Evolutionary conservation across 208 protist genomes (phyloP), one percentile per base, ranked within the genome.

Genomic region (Trypanosoma scelopori): DNA sequence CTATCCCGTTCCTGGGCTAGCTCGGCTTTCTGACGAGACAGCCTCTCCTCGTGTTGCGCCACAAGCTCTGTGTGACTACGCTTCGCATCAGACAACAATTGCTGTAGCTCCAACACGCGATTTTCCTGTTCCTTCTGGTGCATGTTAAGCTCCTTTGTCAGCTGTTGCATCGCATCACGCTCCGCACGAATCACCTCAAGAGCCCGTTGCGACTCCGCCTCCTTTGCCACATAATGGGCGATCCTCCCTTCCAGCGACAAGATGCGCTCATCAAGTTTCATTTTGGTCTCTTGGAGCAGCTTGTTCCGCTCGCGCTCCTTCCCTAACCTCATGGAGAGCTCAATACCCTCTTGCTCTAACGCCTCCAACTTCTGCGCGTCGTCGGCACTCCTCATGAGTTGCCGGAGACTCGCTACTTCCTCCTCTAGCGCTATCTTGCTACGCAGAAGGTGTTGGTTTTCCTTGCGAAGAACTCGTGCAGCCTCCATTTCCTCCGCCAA

Each of bases 401-500:
- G 47, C 55, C 32, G 53, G 32, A 76, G 64, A 18, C 30, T 68
- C 0, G 56, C 55, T 13, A 87, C 46, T 52, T 87, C 61, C 28
- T 30, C 56, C 48, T 78, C 73, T 9, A 87, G 43, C 3, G 27
- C 22, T 6, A 30, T 55, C 23, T 85, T 48, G 23, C 68, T 66
- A 1, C 42, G 48, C 16, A 55, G 46, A 55, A 85, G 64, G 2
- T 25, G 16, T 1, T 65, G 28, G 37, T 85, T 90, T 35, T 80
- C 68, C 5, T 66, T 42, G 25, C 71, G 61, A 20, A 93, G 57
- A 25, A n/a, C 32, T 11, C 62, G 41, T 7, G 64, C 70, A 11
- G 45, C 58, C 45, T 82, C 74, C 84, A 91, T 88, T 69, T 91
- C 84, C 46, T 85, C 82, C 3, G 82, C 81, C 9, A 91, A 62